These are phyloP conservation scores for Solanum medicagineum DNA, from an alignment of 257 asterid species.

Conservation along the genomic window DNA sequence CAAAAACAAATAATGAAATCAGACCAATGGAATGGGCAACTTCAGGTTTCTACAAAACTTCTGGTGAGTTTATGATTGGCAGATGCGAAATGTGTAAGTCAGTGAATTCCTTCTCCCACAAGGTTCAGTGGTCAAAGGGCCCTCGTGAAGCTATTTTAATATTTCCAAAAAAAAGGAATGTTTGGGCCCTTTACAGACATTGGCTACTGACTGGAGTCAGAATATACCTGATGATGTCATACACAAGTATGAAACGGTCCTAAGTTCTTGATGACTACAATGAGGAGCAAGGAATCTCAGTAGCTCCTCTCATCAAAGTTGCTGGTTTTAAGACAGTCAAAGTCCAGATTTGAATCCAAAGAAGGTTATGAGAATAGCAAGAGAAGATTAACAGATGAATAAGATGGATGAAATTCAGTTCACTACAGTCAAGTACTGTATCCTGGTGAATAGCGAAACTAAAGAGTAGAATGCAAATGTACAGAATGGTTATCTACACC, in stretches of 20 bases:
- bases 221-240: conserved; percentile 15
- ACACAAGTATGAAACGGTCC: conserved; percentile 19
- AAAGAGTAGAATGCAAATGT: too few species aligned
- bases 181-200: conserved; percentile 17
- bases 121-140: conserved; percentile 16
- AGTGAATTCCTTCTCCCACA: conserved; percentile 18
- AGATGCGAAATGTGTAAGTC: conserved; percentile 2
- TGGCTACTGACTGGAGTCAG: conserved; percentile 19
- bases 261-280: conserved; percentile 13
- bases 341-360: not conserved
- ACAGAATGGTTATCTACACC: too few species aligned
- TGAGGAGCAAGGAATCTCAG: conserved; percentile 11
- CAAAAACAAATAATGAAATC: conserved; percentile 15
- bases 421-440: too few species aligned
- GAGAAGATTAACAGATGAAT: not conserved
- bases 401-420: too few species aligned
- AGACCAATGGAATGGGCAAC: conserved; percentile 15
- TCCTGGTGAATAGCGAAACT: too few species aligned
- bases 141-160: conserved; percentile 10
- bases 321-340: conserved; percentile 15
- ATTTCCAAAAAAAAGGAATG: conserved; percentile 12
- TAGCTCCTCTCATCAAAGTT: conserved; percentile 17
- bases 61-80: conserved; percentile 20
- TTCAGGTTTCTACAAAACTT: conserved; percentile 18
- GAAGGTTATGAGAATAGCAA: conserved; percentile 2